A percentile compares a stretch with the other conserved stretches of the same genome.
These are phyloP conservation scores for Triticum urartu DNA, from an alignment of 176 grass and related monocot species.

Conservation along the genomic window DNA sequence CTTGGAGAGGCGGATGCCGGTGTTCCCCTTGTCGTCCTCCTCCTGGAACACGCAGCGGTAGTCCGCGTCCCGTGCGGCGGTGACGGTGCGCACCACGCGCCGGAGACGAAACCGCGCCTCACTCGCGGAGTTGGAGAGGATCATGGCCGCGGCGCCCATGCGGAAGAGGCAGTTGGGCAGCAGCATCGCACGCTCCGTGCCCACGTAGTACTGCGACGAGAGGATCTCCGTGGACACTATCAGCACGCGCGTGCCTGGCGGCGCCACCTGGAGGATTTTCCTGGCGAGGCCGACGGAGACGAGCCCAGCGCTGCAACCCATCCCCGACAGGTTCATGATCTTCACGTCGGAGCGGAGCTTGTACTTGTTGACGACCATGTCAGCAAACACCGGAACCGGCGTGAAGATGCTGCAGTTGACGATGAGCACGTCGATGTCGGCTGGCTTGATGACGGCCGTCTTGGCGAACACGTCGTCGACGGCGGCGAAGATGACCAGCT, in stretches of 20 bases:
- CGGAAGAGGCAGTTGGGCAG: constrained; percentile 16
- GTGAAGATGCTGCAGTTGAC: neutral
- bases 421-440: neutral
- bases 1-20: neutral
- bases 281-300: constrained; percentile 49
- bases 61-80: neutral
- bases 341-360: constrained; percentile 40
- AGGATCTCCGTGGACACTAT: constrained; percentile 23
- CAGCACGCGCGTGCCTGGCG: constrained; percentile 12
- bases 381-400: constrained; percentile 42
- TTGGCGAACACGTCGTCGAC: constrained; percentile 50
- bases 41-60: constrained; percentile 49
- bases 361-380: constrained; percentile 20
- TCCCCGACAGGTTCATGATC: constrained; percentile 55
- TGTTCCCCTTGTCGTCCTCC: constrained; percentile 46
- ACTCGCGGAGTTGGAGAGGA: neutral
- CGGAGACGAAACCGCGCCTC: neutral
- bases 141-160: neutral
- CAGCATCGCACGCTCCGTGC: constrained; percentile 49
- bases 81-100: neutral
- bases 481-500: constrained; percentile 44
- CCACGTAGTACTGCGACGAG: constrained; percentile 46
- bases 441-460: neutral
- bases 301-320: constrained; percentile 48
- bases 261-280: constrained; percentile 35